Conservation (phyloP, 1,139 yeast genomes). For the Lipomyces yarrowii region DNA sequence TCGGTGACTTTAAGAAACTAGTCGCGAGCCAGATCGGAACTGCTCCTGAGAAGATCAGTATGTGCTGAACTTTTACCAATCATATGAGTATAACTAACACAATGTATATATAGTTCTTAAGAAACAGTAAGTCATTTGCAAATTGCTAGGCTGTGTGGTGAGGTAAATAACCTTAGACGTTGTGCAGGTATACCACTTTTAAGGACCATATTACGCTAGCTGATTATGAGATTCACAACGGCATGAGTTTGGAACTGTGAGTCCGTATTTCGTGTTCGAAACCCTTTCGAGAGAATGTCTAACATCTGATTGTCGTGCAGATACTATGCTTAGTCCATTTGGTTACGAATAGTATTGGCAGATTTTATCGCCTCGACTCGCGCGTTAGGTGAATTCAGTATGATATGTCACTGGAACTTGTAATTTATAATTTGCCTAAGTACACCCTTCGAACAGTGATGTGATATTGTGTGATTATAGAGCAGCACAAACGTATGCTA, state of each 20-base stretch:
- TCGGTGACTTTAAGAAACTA: constrained; percentile 90
- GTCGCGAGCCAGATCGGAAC: constrained; percentile 84
- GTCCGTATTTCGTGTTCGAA: constrained; percentile 21
- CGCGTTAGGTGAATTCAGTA: neutral
- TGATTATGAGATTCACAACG: constrained; percentile 92
- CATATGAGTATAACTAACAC: neutral
- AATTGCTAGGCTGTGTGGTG: neutral
- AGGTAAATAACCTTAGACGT: constrained; percentile 2
- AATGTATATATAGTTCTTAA: constrained; percentile 50
- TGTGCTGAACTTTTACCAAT: constrained; percentile 14
- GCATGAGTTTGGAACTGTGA: constrained; percentile 82
- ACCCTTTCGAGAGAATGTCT: neutral
- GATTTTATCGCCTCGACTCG: neutral
- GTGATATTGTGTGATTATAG: neutral
- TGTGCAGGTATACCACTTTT: constrained; percentile 58
- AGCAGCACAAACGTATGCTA: neutral
- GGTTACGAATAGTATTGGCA: neutral
- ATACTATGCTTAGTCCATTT: constrained; percentile 3
- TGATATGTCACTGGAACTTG: neutral
- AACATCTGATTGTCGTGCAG: neutral
- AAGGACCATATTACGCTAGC: constrained; percentile 89
- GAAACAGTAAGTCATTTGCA: constrained; percentile 52
- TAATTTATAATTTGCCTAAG: neutral
- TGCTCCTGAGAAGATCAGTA: constrained; percentile 59
- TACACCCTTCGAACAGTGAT: neutral